Evolutionary conservation across 495 filamentous ascomycete genomes (phyloP), one percentile per base, ranked within the genome.

Genomic region (Podospora pseudoanserina): DNA sequence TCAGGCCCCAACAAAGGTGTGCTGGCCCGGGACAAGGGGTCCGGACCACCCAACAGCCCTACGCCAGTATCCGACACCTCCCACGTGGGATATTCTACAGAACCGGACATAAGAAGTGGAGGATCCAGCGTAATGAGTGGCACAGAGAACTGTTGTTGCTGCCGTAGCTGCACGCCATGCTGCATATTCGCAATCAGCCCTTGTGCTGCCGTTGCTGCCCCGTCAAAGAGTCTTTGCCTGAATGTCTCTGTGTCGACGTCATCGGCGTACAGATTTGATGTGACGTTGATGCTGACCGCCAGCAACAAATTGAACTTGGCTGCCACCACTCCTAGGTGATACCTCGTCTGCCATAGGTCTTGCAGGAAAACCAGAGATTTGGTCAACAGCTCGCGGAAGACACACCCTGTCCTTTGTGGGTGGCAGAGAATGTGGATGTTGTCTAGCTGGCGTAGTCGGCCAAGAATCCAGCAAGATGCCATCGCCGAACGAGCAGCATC

Each of bases 401-500:
- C 32, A n/a, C 63, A 68, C 0, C 63, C 63, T 0, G 66, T 66
- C 2, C 68, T 64, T 23, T 74, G 65, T 0, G 70, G 70, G 19
- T 68, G 60, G 34, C 20, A 58, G 20, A 69, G 60, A 39, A 68
- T 53, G 1, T 20, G 53, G 39, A 32, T 63, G 6, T n/a, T 5
- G 18, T 66, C 65, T 5, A 68, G 59, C 9, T 60, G 54, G 3
- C 68, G 34, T 3, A 73, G 62, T 0, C 64, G 23, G 1, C 66
- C 61, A 1, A 75, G 57, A 3, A 71, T 55, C 32, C 54, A 68
- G 49, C 68, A 75, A 0, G 66, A 62, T 0, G 61, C 61, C 0
- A 75, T 34, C 0, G 65, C 73, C 1, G 73, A 71, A 0, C 73
- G 60, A 18, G 64, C 39, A 3, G 64, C 68, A 20, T 73, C 64